Evolutionary conservation across 2,329 filamentous ascomycete genomes (phyloP).

Genomic region (Phialophora macrospora): DNA sequence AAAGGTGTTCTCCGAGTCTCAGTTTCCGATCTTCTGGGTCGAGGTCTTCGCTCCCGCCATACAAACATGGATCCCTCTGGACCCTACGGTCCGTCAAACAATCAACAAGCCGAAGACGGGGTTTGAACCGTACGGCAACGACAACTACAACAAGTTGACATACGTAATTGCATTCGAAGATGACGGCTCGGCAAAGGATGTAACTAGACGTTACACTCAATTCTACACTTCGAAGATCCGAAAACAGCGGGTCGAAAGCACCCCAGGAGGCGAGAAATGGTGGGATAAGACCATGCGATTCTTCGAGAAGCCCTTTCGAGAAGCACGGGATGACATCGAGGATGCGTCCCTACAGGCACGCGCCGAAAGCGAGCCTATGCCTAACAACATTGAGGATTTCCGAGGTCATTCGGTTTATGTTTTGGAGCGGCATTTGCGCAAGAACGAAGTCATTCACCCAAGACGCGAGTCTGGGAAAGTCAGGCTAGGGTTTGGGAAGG

Average conservation of each 20-base stretch:
- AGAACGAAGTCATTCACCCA: constrained; percentile 80
- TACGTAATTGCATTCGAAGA: constrained; percentile 88
- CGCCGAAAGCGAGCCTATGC: constrained; percentile 80
- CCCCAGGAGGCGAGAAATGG: constrained; percentile 62
- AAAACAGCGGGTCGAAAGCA: constrained; percentile 75
- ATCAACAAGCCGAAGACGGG: constrained; percentile 72
- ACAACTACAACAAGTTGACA: constrained; percentile 74
- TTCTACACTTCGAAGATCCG: constrained; percentile 89
- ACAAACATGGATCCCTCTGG: constrained; percentile 90
- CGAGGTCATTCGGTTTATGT: constrained; percentile 84
- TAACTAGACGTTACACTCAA: constrained; percentile 86
- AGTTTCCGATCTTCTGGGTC: constrained; percentile 89
- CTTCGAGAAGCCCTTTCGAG: constrained; percentile 51
- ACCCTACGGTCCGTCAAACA: constrained; percentile 79
- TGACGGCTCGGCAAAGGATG: constrained; percentile 77
- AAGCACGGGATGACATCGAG: constrained; percentile 82
- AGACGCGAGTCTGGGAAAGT: constrained; percentile 77
- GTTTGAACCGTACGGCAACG: constrained; percentile 81
- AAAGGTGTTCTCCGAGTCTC: constrained; percentile 61
- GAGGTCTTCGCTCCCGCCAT: constrained; percentile 84
- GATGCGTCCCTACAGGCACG: constrained; percentile 73
- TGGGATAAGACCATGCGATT: constrained; percentile 54
- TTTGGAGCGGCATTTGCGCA: constrained; percentile 79
- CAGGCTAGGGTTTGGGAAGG: constrained; percentile 63
- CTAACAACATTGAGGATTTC: constrained; percentile 82